Percentiles rank a stretch among this genome's conserved stretches.
These are phyloP conservation scores for Pseudogymnoascus sp. DNA, from an alignment of 2,329 filamentous ascomycete genomes.

Conservation along the genomic window DNA sequence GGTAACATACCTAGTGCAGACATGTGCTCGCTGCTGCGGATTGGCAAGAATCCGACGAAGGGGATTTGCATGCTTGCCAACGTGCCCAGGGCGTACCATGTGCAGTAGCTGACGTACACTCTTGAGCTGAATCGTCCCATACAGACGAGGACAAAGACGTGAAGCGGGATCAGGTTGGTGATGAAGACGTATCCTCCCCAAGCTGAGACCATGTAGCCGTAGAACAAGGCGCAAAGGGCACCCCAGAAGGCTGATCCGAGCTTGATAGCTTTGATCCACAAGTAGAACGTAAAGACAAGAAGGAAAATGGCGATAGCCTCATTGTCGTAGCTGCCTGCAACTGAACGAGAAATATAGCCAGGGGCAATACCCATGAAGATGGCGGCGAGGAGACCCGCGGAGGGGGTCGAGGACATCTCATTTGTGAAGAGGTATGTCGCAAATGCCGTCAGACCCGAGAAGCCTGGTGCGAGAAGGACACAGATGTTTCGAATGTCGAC, in stretches of 20 bases:
- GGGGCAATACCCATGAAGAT: constrained; percentile 96
- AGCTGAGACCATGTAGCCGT: constrained; percentile 99
- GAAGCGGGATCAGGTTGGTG: constrained; percentile 89
- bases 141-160: constrained; percentile 86
- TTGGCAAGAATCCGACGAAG: constrained; percentile 93
- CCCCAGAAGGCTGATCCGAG: constrained; percentile 95
- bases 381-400: constrained; percentile 88
- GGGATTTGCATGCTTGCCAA: constrained; percentile 98
- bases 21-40: constrained; percentile 98
- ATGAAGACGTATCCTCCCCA: constrained; percentile 99
- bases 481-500: constrained; percentile 99
- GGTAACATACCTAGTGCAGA: constrained; percentile 68
- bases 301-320: constrained; percentile 99
- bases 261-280: constrained; percentile 99
- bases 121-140: constrained; percentile 96
- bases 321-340: constrained; percentile 98
- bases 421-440: constrained; percentile 92
- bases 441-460: constrained; percentile 87
- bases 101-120: constrained; percentile 93
- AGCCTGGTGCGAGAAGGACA: constrained; percentile 88
- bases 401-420: constrained; percentile 93
- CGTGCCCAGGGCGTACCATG: constrained; percentile 94
- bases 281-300: constrained; percentile 94
- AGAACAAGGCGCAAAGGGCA: constrained; percentile 87
- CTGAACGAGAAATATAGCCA: constrained; percentile 95